A percentile compares a stretch with the other conserved stretches of the same genome.
Conservation (phyloP, 805 yeast genomes). For the Metschnikowia rubicola region DNA sequence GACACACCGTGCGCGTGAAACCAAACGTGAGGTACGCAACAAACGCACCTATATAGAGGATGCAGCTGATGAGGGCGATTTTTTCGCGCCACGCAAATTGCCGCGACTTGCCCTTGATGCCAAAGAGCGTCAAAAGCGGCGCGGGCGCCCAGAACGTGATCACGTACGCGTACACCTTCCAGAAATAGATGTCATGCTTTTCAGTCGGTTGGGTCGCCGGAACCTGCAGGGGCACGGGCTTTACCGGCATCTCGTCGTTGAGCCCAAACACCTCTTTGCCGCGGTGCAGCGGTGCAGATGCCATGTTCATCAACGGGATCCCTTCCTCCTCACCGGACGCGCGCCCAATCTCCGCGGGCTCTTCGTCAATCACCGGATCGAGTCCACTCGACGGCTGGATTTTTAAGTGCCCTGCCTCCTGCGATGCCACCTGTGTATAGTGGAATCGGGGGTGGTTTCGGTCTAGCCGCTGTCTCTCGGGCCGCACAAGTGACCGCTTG, state of each 20-base stretch:
- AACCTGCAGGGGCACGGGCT: not conserved
- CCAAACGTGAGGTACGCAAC: conserved; percentile 91
- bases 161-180: conserved; percentile 78
- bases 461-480: conserved; percentile 70
- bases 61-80: conserved; percentile 76
- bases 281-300: conserved; percentile 18
- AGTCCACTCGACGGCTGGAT: conserved; percentile 74
- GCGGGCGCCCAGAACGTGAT: conserved; percentile 93
- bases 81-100: conserved; percentile 98
- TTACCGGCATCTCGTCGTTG: conserved; percentile 49
- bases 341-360: not conserved
- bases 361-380: conserved; percentile 45
- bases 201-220: not conserved
- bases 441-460: conserved; percentile 74
- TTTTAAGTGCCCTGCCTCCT: conserved; percentile 56
- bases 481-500: conserved; percentile 74
- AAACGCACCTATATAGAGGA: conserved; percentile 66
- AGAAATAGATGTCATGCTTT: conserved; percentile 42
- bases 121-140: conserved; percentile 64
- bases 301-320: conserved; percentile 42
- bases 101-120: conserved; percentile 73
- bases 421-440: conserved; percentile 70
- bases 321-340: conserved; percentile 25
- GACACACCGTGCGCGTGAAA: conserved; percentile 80
- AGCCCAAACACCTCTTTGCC: conserved; percentile 57